These are phyloP conservation scores for Ophiocordyceps australis DNA, from an alignment of 2,329 filamentous ascomycete genomes.

Conservation along the genomic window DNA sequence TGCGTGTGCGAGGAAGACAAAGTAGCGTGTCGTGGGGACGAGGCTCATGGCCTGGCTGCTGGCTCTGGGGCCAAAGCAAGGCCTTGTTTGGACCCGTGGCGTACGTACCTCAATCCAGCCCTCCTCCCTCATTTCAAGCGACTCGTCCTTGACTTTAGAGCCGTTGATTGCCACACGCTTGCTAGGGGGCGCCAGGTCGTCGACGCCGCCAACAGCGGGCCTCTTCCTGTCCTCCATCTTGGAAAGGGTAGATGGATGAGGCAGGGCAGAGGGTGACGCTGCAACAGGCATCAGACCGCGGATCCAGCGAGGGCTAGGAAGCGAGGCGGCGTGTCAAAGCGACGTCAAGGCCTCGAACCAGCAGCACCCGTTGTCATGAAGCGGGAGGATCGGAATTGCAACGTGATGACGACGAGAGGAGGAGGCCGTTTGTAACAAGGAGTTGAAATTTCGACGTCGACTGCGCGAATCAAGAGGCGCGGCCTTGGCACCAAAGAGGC, in stretches of 20 bases:
- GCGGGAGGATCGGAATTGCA: constrained; percentile 11
- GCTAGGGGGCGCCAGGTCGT: constrained; percentile 72
- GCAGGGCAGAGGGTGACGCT: constrained; percentile 49
- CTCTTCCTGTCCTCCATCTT: constrained; percentile 99
- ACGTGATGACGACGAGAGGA: constrained; percentile 10
- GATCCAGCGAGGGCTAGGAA: constrained; percentile 11
- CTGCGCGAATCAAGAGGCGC: constrained; percentile 19
- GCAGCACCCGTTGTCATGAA: constrained; percentile 16
- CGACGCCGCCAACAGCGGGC: constrained; percentile 61
- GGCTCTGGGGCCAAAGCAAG: too few relatives aligned
- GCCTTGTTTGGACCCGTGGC: constrained; percentile 16
- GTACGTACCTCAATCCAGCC: constrained; percentile 48
- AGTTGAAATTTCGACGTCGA: constrained; percentile 27
- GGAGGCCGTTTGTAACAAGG: constrained; percentile 15
- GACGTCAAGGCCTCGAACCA: constrained; percentile 14
- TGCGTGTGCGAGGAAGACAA: constrained; percentile 1
- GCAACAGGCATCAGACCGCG: constrained; percentile 71
- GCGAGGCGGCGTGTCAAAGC: constrained; percentile 12
- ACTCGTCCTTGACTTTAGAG: constrained; percentile 35
- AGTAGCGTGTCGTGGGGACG: background rate
- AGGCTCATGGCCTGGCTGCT: too few relatives aligned
- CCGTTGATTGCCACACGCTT: constrained; percentile 90
- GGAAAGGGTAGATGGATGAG: constrained; percentile 64
- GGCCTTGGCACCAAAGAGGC: constrained; percentile 14
- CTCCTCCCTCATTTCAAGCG: constrained; percentile 37